Evolutionary conservation across 768 basidiomycete species (phyloP).

Genomic region (Russula virescens): DNA sequence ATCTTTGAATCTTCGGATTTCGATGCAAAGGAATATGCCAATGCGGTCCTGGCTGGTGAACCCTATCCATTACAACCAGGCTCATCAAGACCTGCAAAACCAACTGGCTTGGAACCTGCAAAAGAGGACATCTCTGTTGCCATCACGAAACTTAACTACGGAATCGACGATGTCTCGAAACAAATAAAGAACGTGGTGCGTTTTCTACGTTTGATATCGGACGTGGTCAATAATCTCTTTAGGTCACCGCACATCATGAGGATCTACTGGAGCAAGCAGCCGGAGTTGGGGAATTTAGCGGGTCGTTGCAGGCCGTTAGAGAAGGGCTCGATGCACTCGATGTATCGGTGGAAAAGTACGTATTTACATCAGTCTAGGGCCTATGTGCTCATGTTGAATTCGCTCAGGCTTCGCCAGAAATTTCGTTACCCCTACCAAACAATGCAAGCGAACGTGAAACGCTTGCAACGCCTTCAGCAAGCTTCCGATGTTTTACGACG

Average conservation of each 20-base stretch:
- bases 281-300: constrained; percentile 62
- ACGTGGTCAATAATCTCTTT: constrained; percentile 5
- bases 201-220: not conserved
- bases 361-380: not conserved
- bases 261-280: constrained; percentile 79
- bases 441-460: constrained; percentile 61
- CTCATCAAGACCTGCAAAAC: constrained; percentile 30
- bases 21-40: constrained; percentile 87
- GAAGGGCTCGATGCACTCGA: constrained; percentile 71
- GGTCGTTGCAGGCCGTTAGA: constrained; percentile 60
- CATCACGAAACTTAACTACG: constrained; percentile 79
- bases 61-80: constrained; percentile 50
- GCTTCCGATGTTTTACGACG: constrained; percentile 82
- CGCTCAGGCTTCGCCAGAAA: constrained; percentile 68
- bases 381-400: not conserved
- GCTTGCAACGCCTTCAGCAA: constrained; percentile 74
- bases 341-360: constrained; percentile 69
- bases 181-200: constrained; percentile 82
- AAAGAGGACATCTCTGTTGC: constrained; percentile 89
- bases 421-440: constrained; percentile 79
- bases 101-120: constrained; percentile 44
- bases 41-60: constrained; percentile 81
- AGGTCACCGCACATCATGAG: constrained; percentile 84
- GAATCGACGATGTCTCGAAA: constrained; percentile 87
- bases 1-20: constrained; percentile 72